These are phyloP conservation scores for Ormosia emarginata DNA, from an alignment of 306 rosid species.

Conservation along the genomic window DNA sequence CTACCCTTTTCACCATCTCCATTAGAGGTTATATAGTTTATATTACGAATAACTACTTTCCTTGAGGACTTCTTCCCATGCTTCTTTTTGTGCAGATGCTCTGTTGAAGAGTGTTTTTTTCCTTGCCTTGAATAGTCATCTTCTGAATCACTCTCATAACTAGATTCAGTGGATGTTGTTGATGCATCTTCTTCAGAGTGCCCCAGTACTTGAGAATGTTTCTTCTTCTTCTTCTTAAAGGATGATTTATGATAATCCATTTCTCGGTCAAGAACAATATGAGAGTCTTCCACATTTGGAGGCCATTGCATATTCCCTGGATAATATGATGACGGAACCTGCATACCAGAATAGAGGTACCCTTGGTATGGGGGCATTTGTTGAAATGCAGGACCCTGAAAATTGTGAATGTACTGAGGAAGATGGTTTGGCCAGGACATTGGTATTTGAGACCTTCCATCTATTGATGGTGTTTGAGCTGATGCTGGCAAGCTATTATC, in stretches of 20 bases:
- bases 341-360: constrained; percentile 83
- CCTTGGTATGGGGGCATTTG: constrained; percentile 86
- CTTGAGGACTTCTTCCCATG: constrained; percentile 75
- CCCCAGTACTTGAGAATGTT: constrained; percentile 45
- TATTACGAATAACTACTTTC: constrained; percentile 93
- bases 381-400: constrained; percentile 78
- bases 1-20: constrained; percentile 70
- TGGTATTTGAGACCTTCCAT: constrained; percentile 70
- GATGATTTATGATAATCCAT: constrained; percentile 46
- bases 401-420: constrained; percentile 76
- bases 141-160: constrained; percentile 63
- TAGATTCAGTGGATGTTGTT: constrained; percentile 50
- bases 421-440: constrained; percentile 71
- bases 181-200: constrained; percentile 62
- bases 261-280: constrained; percentile 49
- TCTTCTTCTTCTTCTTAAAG: constrained; percentile 65
- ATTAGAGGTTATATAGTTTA: constrained; percentile 88
- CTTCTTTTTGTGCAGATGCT: constrained; percentile 45
- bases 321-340: constrained; percentile 68
- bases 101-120: constrained; percentile 45
- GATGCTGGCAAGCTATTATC: constrained; percentile 52
- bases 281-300: constrained; percentile 60
- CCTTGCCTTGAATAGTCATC: constrained; percentile 45
- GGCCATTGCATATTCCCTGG: constrained; percentile 91
- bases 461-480: constrained; percentile 41